Evolutionary conservation across 257 asterid genomes (phyloP).

Genomic region (Solanum piurae): DNA sequence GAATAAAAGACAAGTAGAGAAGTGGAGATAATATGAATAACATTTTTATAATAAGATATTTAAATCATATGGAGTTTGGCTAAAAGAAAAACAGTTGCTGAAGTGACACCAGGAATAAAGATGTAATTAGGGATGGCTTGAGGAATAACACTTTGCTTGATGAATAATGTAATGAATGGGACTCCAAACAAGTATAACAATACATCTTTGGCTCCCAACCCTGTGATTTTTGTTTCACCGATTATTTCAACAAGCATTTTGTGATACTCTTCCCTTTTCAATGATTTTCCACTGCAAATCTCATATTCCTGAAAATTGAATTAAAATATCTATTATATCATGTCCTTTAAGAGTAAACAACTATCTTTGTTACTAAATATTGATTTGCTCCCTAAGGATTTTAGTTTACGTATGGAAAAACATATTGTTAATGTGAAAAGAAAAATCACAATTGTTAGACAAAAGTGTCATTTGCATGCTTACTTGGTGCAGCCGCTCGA

Average conservation of each 20-base stretch:
- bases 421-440: not conserved
- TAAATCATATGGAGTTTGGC: conserved; percentile 48
- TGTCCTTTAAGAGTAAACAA: not conserved
- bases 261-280: conserved; percentile 54
- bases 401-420: not conserved
- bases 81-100: conserved; percentile 48
- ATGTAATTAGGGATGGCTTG: conserved; percentile 34
- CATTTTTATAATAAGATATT: not conserved
- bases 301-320: conserved; percentile 40
- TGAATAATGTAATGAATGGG: conserved; percentile 41
- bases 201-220: conserved; percentile 58
- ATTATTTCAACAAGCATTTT: conserved; percentile 50
- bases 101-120: conserved; percentile 58
- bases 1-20: not conserved
- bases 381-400: not conserved
- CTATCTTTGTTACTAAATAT: not conserved
- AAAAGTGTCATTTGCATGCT: not conserved
- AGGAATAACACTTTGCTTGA: conserved; percentile 40
- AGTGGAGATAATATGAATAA: no score
- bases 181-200: conserved; percentile 53
- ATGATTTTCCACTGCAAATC: conserved; percentile 24
- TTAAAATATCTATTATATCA: not conserved
- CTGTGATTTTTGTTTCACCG: conserved; percentile 54
- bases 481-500: conserved; percentile 35
- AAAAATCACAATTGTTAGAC: not conserved